Evolutionary conservation across 2,329 filamentous ascomycete species (phyloP).

Genomic region (Monosporascus sp.): DNA sequence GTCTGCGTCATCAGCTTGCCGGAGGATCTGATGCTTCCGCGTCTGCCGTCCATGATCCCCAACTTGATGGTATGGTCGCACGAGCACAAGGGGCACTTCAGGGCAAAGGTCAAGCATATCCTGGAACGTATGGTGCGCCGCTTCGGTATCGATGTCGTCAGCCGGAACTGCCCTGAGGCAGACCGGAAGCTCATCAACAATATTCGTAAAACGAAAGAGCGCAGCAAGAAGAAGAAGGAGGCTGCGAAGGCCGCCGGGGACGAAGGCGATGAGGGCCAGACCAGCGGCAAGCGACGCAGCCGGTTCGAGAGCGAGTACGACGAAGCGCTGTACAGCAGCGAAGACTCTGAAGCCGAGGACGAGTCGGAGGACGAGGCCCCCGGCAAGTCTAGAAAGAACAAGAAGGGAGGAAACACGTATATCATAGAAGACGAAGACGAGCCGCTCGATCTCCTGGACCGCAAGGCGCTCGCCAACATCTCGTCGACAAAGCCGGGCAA

Average conservation of each 20-base stretch:
- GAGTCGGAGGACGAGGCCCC: constrained; percentile 57
- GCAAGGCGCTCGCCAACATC: constrained; percentile 84
- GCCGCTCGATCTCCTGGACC: constrained; percentile 87
- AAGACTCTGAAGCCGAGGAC: constrained; percentile 57
- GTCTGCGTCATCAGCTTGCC: constrained; percentile 87
- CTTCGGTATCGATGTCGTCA: constrained; percentile 78
- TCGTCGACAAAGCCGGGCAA: constrained; percentile 80
- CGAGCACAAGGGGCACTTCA: constrained; percentile 96
- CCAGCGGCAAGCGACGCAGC: constrained; percentile 44
- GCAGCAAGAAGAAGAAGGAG: constrained; percentile 84
- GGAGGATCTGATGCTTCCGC: constrained; percentile 69
- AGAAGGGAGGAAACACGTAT: constrained; percentile 67
- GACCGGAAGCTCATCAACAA: constrained; percentile 89
- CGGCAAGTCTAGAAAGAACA: constrained; percentile 36
- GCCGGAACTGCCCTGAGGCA: constrained; percentile 74
- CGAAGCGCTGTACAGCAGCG: constrained; percentile 86
- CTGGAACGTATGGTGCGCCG: constrained; percentile 88
- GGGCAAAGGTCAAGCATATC: constrained; percentile 96
- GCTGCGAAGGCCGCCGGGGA: constrained; percentile 52
- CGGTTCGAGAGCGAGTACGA: constrained; percentile 92
- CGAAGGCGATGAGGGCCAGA: constrained; percentile 49
- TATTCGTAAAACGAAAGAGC: constrained; percentile 91
- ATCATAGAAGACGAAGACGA: constrained; percentile 94
- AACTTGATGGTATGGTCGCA: constrained; percentile 95
- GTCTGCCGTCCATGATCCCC: constrained; percentile 72